phyloP scores from a whole-genome alignment of 2,329 filamentous ascomycete genomes.

The Pseudocercospora vitis region DNA sequence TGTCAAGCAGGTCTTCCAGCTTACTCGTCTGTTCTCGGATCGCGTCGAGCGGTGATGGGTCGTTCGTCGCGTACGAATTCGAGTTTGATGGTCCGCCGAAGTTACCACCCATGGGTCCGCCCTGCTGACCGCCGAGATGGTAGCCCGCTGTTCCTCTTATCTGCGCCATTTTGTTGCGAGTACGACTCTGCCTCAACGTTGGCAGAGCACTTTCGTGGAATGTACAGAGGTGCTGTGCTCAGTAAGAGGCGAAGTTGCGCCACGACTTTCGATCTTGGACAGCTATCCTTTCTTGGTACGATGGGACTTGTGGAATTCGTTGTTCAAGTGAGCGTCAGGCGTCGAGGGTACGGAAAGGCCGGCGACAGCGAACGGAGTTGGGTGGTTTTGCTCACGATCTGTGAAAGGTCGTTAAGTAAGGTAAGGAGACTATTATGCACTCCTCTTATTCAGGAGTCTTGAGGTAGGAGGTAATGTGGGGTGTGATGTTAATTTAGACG shows the following conservation, averaged over 20 bases:
- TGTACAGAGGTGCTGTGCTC: no score
- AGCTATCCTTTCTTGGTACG: slow-evolving; percentile 7
- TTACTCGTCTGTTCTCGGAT: slow-evolving; percentile 96
- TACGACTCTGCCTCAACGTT: background rate
- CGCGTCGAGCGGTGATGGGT: slow-evolving; percentile 78
- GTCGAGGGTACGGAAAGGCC: background rate
- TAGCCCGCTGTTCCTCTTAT: slow-evolving; percentile 71
- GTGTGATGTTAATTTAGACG: no score
- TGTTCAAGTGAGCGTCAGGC: background rate
- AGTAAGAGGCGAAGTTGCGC: background rate
- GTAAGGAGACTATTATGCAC: background rate
- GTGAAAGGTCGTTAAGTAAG: background rate
- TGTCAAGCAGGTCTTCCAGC: slow-evolving; percentile 92
- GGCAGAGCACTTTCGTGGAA: no score
- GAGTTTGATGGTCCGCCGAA: slow-evolving; percentile 54
- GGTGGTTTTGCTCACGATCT: background rate
- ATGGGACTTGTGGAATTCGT: background rate
- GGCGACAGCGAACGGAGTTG: background rate
- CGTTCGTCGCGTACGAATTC: slow-evolving; percentile 53
- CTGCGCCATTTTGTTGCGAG: slow-evolving; percentile 53
- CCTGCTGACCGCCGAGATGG: slow-evolving; percentile 72
- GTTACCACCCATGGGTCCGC: slow-evolving; percentile 41
- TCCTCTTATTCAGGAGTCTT: slow-evolving; percentile 7
- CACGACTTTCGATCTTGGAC: no score
- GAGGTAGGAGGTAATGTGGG: slow-evolving; percentile 1